Conservation (phyloP, 305 asterid species). For the Fraxinus sp. region DNA sequence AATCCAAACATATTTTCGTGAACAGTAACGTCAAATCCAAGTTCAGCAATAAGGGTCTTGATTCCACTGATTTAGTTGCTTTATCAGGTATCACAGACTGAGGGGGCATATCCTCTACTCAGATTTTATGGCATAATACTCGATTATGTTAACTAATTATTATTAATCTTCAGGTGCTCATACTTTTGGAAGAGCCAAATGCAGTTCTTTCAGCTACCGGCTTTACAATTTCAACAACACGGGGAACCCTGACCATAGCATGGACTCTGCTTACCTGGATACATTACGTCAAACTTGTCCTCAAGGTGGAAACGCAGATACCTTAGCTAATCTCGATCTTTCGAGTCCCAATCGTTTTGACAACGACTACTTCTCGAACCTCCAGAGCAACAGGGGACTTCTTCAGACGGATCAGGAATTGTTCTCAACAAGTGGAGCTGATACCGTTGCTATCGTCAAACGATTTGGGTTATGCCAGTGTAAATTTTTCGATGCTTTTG, state of each 20-base stretch:
- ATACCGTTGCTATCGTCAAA: slow-evolving; percentile 17
- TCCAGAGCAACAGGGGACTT: slow-evolving; percentile 30
- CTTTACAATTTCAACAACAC: slow-evolving; percentile 31
- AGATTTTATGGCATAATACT: not conserved
- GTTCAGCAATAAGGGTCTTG: slow-evolving; percentile 13
- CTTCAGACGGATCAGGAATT: slow-evolving; percentile 34
- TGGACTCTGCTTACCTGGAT: slow-evolving; percentile 22
- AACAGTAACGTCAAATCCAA: not conserved
- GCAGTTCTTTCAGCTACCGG: slow-evolving; percentile 27
- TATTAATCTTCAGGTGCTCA: slow-evolving; percentile 31
- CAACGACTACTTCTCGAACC: slow-evolving; percentile 27
- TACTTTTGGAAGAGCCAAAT: slow-evolving; percentile 40
- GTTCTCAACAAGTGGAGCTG: slow-evolving; percentile 17
- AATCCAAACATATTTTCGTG: too few species aligned
- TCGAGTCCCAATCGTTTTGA: slow-evolving; percentile 32
- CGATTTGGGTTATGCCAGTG: not conserved
- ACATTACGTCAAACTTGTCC: slow-evolving; percentile 34
- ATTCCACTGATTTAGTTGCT: slow-evolving; percentile 24
- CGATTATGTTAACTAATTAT: not conserved
- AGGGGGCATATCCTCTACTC: too few species aligned
- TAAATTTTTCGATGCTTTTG: slow-evolving; percentile 23
- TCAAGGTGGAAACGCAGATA: slow-evolving; percentile 21
- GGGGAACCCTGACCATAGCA: slow-evolving; percentile 26
- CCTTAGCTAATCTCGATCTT: slow-evolving; percentile 27
- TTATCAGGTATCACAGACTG: slow-evolving; percentile 16